Evolutionary conservation across 805 yeast genomes (phyloP), one percentile per base, ranked within the genome.

Genomic region (Metschnikowia kunwiensis): DNA sequence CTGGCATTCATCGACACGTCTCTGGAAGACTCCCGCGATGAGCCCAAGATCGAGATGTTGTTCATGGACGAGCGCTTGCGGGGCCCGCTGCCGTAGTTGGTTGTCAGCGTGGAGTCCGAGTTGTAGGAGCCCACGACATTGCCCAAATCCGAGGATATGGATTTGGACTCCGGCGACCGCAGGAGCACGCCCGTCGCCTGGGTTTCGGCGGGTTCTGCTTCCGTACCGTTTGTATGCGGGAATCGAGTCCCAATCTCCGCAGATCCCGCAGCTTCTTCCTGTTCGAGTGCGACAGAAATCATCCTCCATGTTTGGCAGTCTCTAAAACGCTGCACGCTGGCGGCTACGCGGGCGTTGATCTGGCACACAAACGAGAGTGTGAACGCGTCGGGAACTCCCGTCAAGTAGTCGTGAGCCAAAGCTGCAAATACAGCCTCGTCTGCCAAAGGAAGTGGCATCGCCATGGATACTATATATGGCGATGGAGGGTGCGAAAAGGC

Each of bases 261-360:
- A 10, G 14, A 3, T 7, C 14, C 14, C 32, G 44, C 14, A 27
- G 55, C 61, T 2, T 58, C 38, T 10, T 46, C 53, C 25, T 58
- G 61, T 26, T 58, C 68, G 4, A 80, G 56, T 19, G 78, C 61
- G 22, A 72, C 74, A 10, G 74, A 73, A 5, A 81, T 57, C 3
- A 79, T 68, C 41, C 70, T 58, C 88, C 88, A 82, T 0, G 77
- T 70, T 50, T 78, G 85, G 36, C 80, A 66, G 36, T 78, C 83
- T 40, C 85, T 58, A 35, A 61, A 64, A 32, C 67, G 57, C 12
- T 68, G 66, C 1, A 70, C 82, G 30, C 68, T 63, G 0, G 71
- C 71, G 0, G 84, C 84, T 7, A 77, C 62, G 12, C 66, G 59
- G 0, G 86, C 74, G 51, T 83, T 83, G 47, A 68, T 60, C 15